Percentiles rank a stretch among this genome's conserved stretches.
These are phyloP conservation scores for Russula emetica DNA, from an alignment of 768 basidiomycete genomes.

Conservation along the genomic window DNA sequence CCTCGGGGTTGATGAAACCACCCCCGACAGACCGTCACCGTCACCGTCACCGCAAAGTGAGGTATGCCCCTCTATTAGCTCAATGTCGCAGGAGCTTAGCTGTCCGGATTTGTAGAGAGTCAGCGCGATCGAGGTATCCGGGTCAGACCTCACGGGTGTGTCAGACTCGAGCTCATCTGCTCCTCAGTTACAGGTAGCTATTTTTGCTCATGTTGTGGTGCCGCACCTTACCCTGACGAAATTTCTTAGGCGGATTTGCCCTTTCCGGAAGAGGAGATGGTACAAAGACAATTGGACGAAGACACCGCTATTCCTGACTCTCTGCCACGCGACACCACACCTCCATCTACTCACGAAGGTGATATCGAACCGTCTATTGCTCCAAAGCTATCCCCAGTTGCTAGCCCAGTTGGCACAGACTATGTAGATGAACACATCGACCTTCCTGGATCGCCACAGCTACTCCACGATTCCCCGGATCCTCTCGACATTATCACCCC, in stretches of 20 bases:
- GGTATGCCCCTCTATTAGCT: slow-evolving; percentile 5
- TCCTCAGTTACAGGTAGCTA: slow-evolving; percentile 19
- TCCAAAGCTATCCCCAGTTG: slow-evolving; percentile 8
- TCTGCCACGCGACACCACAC: not conserved
- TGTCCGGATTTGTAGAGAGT: slow-evolving; percentile 21
- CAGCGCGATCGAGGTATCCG: slow-evolving; percentile 12
- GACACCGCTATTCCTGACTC: slow-evolving; percentile 7
- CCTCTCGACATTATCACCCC: slow-evolving; percentile 22
- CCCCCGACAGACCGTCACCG: slow-evolving; percentile 23
- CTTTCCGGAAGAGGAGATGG: slow-evolving; percentile 16
- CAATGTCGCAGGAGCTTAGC: not conserved
- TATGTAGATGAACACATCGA: slow-evolving; percentile 13
- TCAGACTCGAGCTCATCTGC: slow-evolving; percentile 19
- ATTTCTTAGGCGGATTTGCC: not conserved
- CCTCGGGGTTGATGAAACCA: slow-evolving; percentile 28
- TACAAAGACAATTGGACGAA: slow-evolving; percentile 19
- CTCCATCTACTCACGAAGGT: slow-evolving; percentile 3
- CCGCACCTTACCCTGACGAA: not conserved
- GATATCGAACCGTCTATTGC: not conserved
- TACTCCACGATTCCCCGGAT: slow-evolving; percentile 12
- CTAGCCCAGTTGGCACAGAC: slow-evolving; percentile 13
- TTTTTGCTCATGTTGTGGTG: not conserved
- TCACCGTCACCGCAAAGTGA: slow-evolving; percentile 15
- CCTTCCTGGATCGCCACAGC: slow-evolving; percentile 3
- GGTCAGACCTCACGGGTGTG: slow-evolving; percentile 16